phyloP scores from a whole-genome alignment of 2,329 filamentous ascomycete species.

The Hymenoscyphus albidus region DNA sequence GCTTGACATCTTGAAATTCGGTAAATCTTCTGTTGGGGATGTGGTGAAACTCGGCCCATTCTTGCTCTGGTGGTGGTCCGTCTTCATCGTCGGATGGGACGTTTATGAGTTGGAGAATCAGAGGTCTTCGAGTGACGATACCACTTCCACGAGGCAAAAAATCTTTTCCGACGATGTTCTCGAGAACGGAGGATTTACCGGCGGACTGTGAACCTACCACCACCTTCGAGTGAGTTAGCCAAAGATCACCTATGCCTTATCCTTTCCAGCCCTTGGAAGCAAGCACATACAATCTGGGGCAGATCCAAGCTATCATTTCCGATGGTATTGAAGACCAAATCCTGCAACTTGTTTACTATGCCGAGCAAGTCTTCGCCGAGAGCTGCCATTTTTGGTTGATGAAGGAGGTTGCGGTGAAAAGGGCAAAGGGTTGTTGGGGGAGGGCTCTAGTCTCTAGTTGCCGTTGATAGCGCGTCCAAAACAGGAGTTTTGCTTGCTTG shows the following conservation, averaged over 20 bases:
- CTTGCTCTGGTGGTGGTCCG: conserved; percentile 64
- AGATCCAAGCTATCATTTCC: conserved; percentile 97
- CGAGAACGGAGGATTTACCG: conserved; percentile 95
- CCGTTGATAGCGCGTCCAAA: conserved; percentile 1
- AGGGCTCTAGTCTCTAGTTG: not conserved
- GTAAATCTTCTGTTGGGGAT: conserved; percentile 84
- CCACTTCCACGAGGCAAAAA: conserved; percentile 95
- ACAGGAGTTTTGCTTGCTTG: conserved; percentile 1
- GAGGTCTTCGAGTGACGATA: conserved; percentile 88
- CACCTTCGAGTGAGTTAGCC: conserved; percentile 48
- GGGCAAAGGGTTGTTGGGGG: not conserved
- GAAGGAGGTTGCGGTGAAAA: conserved; percentile 5
- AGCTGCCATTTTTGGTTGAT: conserved; percentile 65
- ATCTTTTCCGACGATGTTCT: conserved; percentile 97
- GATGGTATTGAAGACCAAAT: conserved; percentile 99
- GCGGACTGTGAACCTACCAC: conserved; percentile 98
- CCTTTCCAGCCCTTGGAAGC: conserved; percentile 27
- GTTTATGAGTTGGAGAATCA: conserved; percentile 98
- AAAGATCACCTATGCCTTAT: conserved; percentile 8
- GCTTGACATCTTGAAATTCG: conserved; percentile 89
- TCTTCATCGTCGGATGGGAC: conserved; percentile 70
- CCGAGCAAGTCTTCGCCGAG: conserved; percentile 92
- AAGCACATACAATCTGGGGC: conserved; percentile 82
- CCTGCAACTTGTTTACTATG: conserved; percentile 97
- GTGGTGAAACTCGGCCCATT: conserved; percentile 96